Conservation (phyloP, 768 basidiomycete species). For the Collybia sordida region DNA sequence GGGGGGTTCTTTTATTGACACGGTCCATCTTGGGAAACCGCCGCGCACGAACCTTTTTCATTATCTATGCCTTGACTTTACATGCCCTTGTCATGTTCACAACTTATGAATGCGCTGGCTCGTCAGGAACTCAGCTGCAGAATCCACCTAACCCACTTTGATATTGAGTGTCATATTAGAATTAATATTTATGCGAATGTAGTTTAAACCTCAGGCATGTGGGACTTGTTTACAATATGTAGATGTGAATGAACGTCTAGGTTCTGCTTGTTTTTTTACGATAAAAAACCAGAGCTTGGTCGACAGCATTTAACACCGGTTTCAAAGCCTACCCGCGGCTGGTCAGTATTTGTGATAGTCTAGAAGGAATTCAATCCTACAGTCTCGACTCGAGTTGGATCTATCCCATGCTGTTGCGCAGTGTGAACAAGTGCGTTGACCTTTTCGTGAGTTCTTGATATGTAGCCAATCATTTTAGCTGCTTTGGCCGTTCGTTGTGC, state of each 20-base stretch:
- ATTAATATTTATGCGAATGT: conserved; percentile 27
- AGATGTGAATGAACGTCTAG: conserved; percentile 11
- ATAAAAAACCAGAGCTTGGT: conserved; percentile 68
- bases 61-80: conserved; percentile 79
- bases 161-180: conserved; percentile 17
- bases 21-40: conserved; percentile 86
- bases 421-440: conserved; percentile 71
- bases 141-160: conserved; percentile 50
- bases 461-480: conserved; percentile 84
- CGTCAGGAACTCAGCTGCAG: conserved; percentile 48
- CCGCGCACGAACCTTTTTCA: conserved; percentile 85
- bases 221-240: conserved; percentile 13
- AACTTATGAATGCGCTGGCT: conserved; percentile 67
- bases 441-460: conserved; percentile 79
- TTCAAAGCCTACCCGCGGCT: conserved; percentile 60
- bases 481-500: conserved; percentile 77
- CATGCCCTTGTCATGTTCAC: conserved; percentile 84
- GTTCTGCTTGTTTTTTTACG: conserved; percentile 22
- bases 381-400: conserved; percentile 58
- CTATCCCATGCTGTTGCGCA: conserved; percentile 61
- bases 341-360: background rate
- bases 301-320: conserved; percentile 70
- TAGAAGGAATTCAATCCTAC: conserved; percentile 39
- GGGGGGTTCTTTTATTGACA: conserved; percentile 82
- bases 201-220: conserved; percentile 16